Evolutionary conservation across 1,284 basidiomycete genomes (phyloP).

Genomic region (Cutaneotrichosporon arboriforme): DNA sequence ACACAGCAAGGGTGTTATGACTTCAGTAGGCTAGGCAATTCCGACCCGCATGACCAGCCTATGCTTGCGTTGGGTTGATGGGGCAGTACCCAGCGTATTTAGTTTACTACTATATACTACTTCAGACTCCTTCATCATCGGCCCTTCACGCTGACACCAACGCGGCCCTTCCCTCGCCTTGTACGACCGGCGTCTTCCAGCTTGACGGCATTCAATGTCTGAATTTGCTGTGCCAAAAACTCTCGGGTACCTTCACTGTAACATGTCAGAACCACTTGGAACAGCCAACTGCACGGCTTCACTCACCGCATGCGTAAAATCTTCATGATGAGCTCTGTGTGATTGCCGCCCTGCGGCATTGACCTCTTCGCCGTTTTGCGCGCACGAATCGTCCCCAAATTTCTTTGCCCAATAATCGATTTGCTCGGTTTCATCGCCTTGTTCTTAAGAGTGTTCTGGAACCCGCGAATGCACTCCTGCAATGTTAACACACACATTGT

Average conservation of each 20-base stretch:
- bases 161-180: neutral
- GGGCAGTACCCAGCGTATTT: no score
- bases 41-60: no score
- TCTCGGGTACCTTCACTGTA: conserved; percentile 73
- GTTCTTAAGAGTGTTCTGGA: conserved; percentile 64
- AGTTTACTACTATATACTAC: no score
- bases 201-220: conserved; percentile 39
- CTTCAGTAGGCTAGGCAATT: no score
- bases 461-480: conserved; percentile 80
- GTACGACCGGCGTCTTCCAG: conserved; percentile 7
- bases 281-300: neutral
- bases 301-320: conserved; percentile 86
- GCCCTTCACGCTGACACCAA: neutral
- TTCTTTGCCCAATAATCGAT: conserved; percentile 74
- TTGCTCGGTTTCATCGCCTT: conserved; percentile 76
- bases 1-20: no score
- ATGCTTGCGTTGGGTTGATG: no score
- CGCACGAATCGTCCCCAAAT: conserved; percentile 92
- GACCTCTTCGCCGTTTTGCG: conserved; percentile 87
- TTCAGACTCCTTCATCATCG: conserved; percentile 5
- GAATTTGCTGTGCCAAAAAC: conserved; percentile 78
- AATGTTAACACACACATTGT: neutral
- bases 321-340: conserved; percentile 81
- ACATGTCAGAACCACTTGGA: neutral
- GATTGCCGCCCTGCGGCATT: conserved; percentile 58